Evolutionary conservation across 225 moss, liverwort and hornwort genomes (phyloP).

Genomic region (Climacium dendroides): DNA sequence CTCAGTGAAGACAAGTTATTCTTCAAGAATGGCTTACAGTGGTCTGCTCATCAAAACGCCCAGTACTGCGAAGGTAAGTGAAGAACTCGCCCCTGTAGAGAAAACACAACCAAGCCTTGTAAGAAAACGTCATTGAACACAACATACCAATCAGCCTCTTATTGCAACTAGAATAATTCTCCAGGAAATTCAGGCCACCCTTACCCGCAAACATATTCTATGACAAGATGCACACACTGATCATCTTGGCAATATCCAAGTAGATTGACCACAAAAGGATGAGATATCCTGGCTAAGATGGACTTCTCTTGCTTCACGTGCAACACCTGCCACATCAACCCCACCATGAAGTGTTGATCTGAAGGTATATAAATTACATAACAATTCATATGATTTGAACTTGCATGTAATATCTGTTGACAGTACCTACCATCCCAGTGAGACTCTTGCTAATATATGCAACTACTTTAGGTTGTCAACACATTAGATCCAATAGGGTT

Average conservation of each 20-base stretch:
- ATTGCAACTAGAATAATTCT: neutral
- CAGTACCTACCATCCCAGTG: neutral
- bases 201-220: conserved; percentile 96
- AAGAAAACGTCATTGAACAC: neutral
- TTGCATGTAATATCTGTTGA: neutral
- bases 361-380: neutral
- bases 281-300: conserved; percentile 73
- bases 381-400: neutral
- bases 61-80: conserved; percentile 88
- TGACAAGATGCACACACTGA: conserved; percentile 80
- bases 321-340: conserved; percentile 38
- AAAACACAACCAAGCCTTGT: neutral
- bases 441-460: neutral
- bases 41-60: conserved; percentile 87
- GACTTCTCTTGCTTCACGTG: conserved; percentile 98
- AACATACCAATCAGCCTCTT: neutral
- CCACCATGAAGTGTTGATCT: neutral
- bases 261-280: conserved; percentile 89
- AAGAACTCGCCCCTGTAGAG: conserved; percentile 77
- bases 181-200: neutral
- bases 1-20: neutral
- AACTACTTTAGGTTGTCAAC: neutral
- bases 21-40: conserved; percentile 28
- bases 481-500: neutral
- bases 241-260: conserved; percentile 89